Evolutionary conservation across 768 basidiomycete species (phyloP).

Genomic region (Pleurotus platypus): DNA sequence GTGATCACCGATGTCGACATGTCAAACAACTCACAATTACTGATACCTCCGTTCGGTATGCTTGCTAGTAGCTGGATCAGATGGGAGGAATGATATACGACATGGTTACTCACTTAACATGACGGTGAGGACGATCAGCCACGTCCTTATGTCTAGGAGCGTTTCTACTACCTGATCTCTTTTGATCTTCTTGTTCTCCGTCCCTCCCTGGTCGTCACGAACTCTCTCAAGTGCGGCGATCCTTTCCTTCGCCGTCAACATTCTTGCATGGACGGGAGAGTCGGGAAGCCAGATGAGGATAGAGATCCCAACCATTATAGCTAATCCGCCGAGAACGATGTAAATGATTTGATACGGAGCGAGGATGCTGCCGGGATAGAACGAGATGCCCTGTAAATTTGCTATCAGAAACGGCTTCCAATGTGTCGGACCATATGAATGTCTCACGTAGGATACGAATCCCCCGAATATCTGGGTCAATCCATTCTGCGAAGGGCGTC

Average conservation of each 20-base stretch:
- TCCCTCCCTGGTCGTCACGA: slow-evolving; percentile 64
- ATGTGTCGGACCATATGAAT: neutral
- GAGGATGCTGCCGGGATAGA: slow-evolving; percentile 41
- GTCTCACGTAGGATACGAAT: slow-evolving; percentile 55
- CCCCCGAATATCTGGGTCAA: slow-evolving; percentile 60
- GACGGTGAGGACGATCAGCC: slow-evolving; percentile 58
- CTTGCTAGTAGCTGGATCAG: slow-evolving; percentile 39
- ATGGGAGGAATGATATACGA: neutral
- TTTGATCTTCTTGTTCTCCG: slow-evolving; percentile 58
- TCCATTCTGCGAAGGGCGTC: slow-evolving; percentile 39
- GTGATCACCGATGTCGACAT: neutral
- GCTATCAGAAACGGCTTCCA: neutral
- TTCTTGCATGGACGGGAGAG: slow-evolving; percentile 56
- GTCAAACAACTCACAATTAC: slow-evolving; percentile 46
- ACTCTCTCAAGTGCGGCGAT: slow-evolving; percentile 64
- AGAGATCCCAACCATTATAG: slow-evolving; percentile 52
- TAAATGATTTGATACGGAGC: slow-evolving; percentile 64
- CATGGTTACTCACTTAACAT: slow-evolving; percentile 43
- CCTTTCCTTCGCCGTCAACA: slow-evolving; percentile 55
- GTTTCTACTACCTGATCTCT: slow-evolving; percentile 56
- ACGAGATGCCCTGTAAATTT: slow-evolving; percentile 47
- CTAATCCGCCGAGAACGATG: slow-evolving; percentile 55
- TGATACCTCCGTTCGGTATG: slow-evolving; percentile 61
- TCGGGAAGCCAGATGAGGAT: slow-evolving; percentile 64
- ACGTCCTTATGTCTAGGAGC: slow-evolving; percentile 52